Conservation (phyloP, 148 eudicot genomes). For the Rhododendron simsii region DNA sequence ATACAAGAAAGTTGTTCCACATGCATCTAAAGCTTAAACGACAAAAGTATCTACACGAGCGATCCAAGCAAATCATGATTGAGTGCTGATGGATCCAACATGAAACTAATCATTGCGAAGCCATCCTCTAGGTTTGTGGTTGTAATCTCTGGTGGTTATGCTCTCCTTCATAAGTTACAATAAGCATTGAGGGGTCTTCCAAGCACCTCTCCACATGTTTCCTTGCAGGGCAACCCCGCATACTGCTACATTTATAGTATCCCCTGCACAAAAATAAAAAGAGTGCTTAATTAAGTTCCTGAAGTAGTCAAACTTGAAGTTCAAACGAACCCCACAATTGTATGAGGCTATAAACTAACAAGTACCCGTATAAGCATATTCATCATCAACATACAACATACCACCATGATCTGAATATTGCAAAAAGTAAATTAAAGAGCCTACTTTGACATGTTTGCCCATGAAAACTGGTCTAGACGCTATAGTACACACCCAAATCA, state of each 20-base stretch:
- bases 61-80: constrained; percentile 1
- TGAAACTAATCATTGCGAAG: not conserved
- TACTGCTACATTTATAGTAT: constrained; percentile 78
- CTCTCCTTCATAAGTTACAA: constrained; percentile 78
- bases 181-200: constrained; percentile 71
- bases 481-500: not conserved
- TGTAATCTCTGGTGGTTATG: constrained; percentile 67
- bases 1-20: constrained; percentile 1
- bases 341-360: not conserved
- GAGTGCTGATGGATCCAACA: not conserved
- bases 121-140: constrained; percentile 19
- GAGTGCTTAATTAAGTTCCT: not conserved
- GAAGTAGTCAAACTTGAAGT: not conserved
- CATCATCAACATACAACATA: not conserved
- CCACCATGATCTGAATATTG: not conserved
- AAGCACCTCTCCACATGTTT: constrained; percentile 81
- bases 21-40: constrained; percentile 2
- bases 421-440: not conserved
- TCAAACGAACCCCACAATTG: not conserved
- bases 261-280: constrained; percentile 45
- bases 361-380: not conserved
- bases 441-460: not conserved
- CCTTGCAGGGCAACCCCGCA: constrained; percentile 86
- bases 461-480: not conserved
- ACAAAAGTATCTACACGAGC: constrained; percentile 14